These are phyloP conservation scores for Neofusicoccum parvum DNA, from an alignment of 2,329 filamentous ascomycete genomes.

Conservation along the genomic window DNA sequence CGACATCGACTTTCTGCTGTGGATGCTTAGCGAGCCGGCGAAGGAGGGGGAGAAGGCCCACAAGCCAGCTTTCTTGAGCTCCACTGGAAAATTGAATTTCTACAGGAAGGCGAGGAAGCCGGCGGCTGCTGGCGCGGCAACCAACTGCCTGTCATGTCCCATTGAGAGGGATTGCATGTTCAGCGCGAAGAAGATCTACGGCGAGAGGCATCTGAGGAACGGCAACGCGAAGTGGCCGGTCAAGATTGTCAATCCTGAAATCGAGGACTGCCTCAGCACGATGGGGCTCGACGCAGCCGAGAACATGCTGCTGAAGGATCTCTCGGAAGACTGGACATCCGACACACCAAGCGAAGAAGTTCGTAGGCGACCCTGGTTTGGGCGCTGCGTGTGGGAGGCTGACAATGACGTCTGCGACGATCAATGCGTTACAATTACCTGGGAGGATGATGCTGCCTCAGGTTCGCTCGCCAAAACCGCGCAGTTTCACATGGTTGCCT, in stretches of 20 bases:
- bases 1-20: conserved; percentile 89
- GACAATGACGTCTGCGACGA: conserved; percentile 96
- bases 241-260: conserved; percentile 86
- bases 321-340: conserved; percentile 60
- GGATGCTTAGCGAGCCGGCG: conserved; percentile 62
- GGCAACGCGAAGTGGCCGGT: conserved; percentile 80
- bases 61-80: conserved; percentile 74
- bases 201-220: conserved; percentile 66
- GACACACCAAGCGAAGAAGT: conserved; percentile 55
- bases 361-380: conserved; percentile 69
- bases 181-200: conserved; percentile 81
- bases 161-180: conserved; percentile 77
- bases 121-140: conserved; percentile 69
- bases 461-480: conserved; percentile 75
- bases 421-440: conserved; percentile 83
- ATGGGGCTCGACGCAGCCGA: conserved; percentile 54
- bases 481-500: conserved; percentile 90
- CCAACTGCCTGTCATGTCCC: conserved; percentile 83
- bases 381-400: conserved; percentile 90
- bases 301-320: conserved; percentile 49
- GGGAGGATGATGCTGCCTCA: conserved; percentile 67
- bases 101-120: conserved; percentile 81
- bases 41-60: conserved; percentile 48
- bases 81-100: conserved; percentile 73
- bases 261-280: conserved; percentile 69